Percentiles rank a stretch among this genome's conserved stretches.
Evolutionary conservation across 257 asterid species (phyloP).

Genomic region (Rhazya stricta): DNA sequence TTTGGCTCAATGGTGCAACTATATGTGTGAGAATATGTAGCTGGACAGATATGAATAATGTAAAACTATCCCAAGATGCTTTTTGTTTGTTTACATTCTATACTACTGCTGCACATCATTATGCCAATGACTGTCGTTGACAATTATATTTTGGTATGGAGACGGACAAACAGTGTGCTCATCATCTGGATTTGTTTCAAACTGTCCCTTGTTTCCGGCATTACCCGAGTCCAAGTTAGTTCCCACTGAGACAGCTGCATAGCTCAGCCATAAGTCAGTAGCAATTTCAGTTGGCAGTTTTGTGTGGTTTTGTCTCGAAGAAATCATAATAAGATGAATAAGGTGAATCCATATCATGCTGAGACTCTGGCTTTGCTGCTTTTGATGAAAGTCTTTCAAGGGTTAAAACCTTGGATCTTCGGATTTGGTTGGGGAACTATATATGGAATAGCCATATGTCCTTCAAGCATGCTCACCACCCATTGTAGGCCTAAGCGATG

Average conservation of each 20-base stretch:
- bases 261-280: not conserved
- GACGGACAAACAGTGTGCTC: too few species aligned
- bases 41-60: too few species aligned
- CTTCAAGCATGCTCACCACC: conserved; percentile 78
- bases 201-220: not conserved
- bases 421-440: conserved; percentile 42
- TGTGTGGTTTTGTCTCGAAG: conserved; percentile 8
- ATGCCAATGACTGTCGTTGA: too few species aligned
- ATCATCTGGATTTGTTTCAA: not conserved
- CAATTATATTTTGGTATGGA: too few species aligned
- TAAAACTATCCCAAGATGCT: too few species aligned
- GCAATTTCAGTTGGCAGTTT: not conserved
- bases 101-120: too few species aligned
- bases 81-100: too few species aligned
- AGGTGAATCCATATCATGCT: conserved; percentile 19
- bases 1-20: too few species aligned
- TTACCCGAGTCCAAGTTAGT: not conserved
- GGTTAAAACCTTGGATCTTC: conserved; percentile 71
- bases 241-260: not conserved
- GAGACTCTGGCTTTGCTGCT: conserved; percentile 34
- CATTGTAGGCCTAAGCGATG: conserved; percentile 74
- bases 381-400: conserved; percentile 59
- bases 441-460: conserved; percentile 44
- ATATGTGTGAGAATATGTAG: too few species aligned
- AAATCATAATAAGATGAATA: conserved; percentile 14